Evolutionary conservation across 768 basidiomycete species (phyloP).

Genomic region (Suillus americanus): DNA sequence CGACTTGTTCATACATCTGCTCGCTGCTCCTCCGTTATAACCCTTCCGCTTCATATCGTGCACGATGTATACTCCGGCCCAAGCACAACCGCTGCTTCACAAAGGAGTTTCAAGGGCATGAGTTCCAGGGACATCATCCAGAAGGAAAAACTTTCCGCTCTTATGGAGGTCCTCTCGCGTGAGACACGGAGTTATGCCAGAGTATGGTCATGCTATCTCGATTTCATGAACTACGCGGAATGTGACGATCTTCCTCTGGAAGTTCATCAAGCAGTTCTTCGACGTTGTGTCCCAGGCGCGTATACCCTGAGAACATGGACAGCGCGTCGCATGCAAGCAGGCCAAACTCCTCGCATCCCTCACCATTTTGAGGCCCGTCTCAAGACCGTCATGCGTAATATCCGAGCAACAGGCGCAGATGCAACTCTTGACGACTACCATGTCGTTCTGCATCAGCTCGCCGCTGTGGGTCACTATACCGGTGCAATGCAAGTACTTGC

Average conservation of each 20-base stretch:
- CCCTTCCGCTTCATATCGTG: not conserved
- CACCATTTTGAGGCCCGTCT: constrained; percentile 69
- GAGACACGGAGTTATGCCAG: constrained; percentile 40
- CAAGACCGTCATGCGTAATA: constrained; percentile 67
- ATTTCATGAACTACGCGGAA: constrained; percentile 50
- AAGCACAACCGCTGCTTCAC: constrained; percentile 1
- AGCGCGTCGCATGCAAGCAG: constrained; percentile 40
- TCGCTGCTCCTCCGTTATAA: not conserved
- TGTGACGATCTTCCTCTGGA: constrained; percentile 56
- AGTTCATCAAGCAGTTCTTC: constrained; percentile 68
- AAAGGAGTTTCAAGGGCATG: not conserved
- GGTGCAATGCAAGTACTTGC: constrained; percentile 61
- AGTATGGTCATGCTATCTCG: constrained; percentile 68
- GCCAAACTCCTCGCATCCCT: constrained; percentile 35
- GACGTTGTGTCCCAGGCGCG: constrained; percentile 57
- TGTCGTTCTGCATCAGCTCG: constrained; percentile 72
- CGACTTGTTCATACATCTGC: not conserved
- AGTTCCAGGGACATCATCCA: constrained; percentile 8
- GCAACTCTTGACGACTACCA: constrained; percentile 66
- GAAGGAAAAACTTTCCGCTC: constrained; percentile 28
- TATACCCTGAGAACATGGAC: constrained; percentile 43
- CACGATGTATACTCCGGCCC: constrained; percentile 2
- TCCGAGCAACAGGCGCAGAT: constrained; percentile 47
- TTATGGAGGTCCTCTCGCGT: constrained; percentile 30
- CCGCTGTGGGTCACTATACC: constrained; percentile 67